phyloP scores from a whole-genome alignment of 2,329 filamentous ascomycete species.

The Pseudogymnoascus sp. region DNA sequence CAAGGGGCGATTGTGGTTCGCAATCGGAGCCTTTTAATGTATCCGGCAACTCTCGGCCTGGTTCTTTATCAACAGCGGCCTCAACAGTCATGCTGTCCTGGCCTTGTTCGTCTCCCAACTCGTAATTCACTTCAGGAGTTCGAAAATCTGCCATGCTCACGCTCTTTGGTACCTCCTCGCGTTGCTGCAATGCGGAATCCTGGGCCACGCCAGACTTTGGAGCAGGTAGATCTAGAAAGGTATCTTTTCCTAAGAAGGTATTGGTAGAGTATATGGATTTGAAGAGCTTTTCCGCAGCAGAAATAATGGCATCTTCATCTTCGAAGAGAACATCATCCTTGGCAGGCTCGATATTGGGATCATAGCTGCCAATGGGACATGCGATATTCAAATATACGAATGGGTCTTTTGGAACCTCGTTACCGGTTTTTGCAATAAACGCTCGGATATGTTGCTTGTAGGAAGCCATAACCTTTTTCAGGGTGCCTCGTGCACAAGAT shows the following conservation, averaged over 20 bases:
- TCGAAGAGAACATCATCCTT: conserved; percentile 67
- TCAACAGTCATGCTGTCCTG: background rate
- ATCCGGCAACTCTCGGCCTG: background rate
- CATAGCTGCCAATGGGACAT: conserved; percentile 58
- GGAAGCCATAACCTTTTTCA: conserved; percentile 50
- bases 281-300: conserved; percentile 25
- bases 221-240: conserved; percentile 29
- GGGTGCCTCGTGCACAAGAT: conserved; percentile 44
- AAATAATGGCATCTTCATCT: conserved; percentile 41
- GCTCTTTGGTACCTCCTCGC: background rate
- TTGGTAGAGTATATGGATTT: conserved; percentile 17
- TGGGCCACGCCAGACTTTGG: conserved; percentile 6
- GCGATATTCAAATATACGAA: conserved; percentile 59
- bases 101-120: background rate
- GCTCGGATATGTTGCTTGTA: conserved; percentile 45
- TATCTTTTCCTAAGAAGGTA: conserved; percentile 32
- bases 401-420: conserved; percentile 37
- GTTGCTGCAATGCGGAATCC: background rate
- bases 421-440: conserved; percentile 17
- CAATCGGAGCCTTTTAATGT: background rate
- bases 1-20: background rate
- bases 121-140: background rate
- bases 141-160: background rate
- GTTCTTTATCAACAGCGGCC: background rate
- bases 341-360: conserved; percentile 62